A percentile compares a stretch with the other conserved stretches of the same genome.
phyloP scores from a whole-genome alignment of 495 filamentous ascomycete species.

The Tuber brumale region DNA sequence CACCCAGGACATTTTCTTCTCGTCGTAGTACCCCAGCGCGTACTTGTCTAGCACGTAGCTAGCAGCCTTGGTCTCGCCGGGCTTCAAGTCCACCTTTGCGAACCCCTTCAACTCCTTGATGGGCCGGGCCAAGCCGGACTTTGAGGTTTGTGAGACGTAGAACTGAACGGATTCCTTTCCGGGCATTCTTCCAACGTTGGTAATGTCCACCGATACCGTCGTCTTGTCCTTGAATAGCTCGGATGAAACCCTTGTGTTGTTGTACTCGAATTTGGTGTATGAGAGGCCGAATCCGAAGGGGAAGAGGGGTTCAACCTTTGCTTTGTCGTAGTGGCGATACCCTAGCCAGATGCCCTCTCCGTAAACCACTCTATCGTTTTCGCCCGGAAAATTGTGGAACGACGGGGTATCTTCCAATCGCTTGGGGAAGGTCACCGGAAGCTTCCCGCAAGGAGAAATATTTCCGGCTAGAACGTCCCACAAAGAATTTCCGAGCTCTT shows the following conservation, averaged over 20 bases:
- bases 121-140: constrained; percentile 52
- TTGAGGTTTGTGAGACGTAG: constrained; percentile 50
- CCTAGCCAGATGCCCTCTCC: constrained; percentile 73
- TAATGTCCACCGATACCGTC: constrained; percentile 48
- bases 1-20: constrained; percentile 41
- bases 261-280: constrained; percentile 62
- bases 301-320: constrained; percentile 57
- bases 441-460: constrained; percentile 60
- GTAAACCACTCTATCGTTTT: constrained; percentile 64
- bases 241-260: constrained; percentile 46
- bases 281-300: constrained; percentile 69
- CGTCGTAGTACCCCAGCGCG: constrained; percentile 43
- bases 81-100: constrained; percentile 58
- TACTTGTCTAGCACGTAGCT: constrained; percentile 53
- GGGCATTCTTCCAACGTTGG: constrained; percentile 57
- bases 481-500: constrained; percentile 61
- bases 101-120: constrained; percentile 68
- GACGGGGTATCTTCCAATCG: constrained; percentile 66
- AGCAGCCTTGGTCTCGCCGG: constrained; percentile 57
- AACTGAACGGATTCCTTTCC: constrained; percentile 68
- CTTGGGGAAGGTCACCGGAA: constrained; percentile 61
- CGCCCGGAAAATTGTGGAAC: constrained; percentile 62
- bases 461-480: constrained; percentile 64
- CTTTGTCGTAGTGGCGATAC: constrained; percentile 68
- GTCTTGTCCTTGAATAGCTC: constrained; percentile 47